Evolutionary conservation across 306 rosid species (phyloP).

Genomic region (Echinosophora koreensis): DNA sequence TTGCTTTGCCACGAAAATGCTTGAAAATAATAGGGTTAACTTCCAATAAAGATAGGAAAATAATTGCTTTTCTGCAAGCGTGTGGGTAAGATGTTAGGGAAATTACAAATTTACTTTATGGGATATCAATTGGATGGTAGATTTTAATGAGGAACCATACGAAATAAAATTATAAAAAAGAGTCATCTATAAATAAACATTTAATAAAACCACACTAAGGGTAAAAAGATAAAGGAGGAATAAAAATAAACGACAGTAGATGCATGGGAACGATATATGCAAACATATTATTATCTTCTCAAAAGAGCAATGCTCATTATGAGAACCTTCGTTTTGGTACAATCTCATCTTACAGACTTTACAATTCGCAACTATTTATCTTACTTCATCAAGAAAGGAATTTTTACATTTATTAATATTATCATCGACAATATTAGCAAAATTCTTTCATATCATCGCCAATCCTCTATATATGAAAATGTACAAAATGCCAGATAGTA

Average conservation of each 20-base stretch:
- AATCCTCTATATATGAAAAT: conserved; percentile 48
- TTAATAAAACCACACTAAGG: background rate
- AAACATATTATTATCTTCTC: background rate
- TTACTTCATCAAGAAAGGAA: background rate
- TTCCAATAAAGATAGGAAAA: too few species aligned
- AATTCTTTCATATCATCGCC: conserved; percentile 22
- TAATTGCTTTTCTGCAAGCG: too few species aligned
- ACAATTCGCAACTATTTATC: background rate
- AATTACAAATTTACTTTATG: too few species aligned
- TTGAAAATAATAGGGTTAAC: too few species aligned
- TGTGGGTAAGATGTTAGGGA: too few species aligned
- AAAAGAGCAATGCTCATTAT: background rate
- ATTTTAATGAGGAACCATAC: too few species aligned
- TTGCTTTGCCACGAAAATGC: too few species aligned
- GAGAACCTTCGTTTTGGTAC: background rate
- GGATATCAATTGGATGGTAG: too few species aligned
- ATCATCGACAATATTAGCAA: background rate
- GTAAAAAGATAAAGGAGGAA: background rate
- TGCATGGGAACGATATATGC: background rate
- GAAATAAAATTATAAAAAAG: background rate
- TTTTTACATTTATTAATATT: background rate
- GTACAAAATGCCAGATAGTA: conserved; percentile 40
- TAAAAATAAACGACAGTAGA: background rate
- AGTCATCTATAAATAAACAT: background rate
- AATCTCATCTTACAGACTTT: background rate